Percentiles rank a stretch among this genome's conserved stretches.
phyloP scores from a whole-genome alignment of 768 basidiomycete genomes.

The Lactarius pseudohatsudake region DNA sequence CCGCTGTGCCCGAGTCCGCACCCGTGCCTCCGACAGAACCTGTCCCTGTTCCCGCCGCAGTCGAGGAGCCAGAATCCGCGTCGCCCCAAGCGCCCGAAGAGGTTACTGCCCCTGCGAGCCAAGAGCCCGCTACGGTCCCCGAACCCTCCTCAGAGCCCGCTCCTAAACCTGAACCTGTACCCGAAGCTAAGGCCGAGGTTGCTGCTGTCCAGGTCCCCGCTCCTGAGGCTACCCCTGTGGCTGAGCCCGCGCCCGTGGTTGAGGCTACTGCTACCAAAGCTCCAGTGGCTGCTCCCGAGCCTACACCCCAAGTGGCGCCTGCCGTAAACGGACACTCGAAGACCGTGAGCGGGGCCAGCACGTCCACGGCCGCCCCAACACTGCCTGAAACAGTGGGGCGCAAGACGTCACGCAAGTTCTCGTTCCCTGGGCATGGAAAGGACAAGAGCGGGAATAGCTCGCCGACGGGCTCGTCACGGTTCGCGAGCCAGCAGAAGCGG shows the following conservation, averaged over 20 bases:
- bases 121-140: background rate
- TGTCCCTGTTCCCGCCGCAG: background rate
- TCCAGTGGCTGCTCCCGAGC: constrained; percentile 1
- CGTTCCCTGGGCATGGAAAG: constrained; percentile 15
- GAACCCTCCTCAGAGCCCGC: background rate
- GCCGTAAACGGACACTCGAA: constrained; percentile 19
- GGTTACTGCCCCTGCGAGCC: background rate
- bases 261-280: background rate
- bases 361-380: constrained; percentile 10
- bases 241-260: background rate
- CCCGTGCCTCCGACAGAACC: background rate
- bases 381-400: constrained; percentile 5
- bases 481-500: constrained; percentile 25
- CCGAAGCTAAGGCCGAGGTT: background rate
- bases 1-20: constrained; percentile 3
- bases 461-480: constrained; percentile 24
- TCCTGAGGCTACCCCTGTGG: background rate
- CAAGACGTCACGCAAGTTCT: constrained; percentile 22
- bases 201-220: background rate
- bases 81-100: background rate
- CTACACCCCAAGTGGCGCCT: constrained; percentile 7
- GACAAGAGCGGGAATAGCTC: constrained; percentile 23
- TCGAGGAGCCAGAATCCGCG: background rate
- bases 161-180: background rate
- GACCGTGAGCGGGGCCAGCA: constrained; percentile 11